Evolutionary conservation across 176 grass and related monocot genomes (phyloP).

Genomic region (Elymus sibiricus): DNA sequence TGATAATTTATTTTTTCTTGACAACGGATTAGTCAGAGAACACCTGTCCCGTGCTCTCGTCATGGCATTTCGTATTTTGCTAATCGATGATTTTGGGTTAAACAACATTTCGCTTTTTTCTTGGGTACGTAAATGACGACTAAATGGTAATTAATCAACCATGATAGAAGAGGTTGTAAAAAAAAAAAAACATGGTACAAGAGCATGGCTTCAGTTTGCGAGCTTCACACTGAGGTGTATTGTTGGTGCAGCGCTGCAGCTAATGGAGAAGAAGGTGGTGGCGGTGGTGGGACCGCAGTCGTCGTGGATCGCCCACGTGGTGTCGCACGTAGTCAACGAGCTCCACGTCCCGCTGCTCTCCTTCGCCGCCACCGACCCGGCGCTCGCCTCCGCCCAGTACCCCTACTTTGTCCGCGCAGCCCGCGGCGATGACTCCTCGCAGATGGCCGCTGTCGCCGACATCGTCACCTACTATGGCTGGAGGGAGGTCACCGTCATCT

Average conservation of each 20-base stretch:
- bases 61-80: background rate
- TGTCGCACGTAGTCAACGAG: constrained; percentile 62
- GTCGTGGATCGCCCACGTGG: constrained; percentile 62
- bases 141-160: background rate
- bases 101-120: no score
- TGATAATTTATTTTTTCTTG: background rate
- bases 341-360: constrained; percentile 75
- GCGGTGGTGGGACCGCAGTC: constrained; percentile 81
- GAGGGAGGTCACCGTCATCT: constrained; percentile 69
- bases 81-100: no score
- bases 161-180: background rate
- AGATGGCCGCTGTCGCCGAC: constrained; percentile 74
- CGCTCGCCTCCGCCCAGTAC: constrained; percentile 65
- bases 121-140: no score
- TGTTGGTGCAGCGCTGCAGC: constrained; percentile 42
- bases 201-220: no score
- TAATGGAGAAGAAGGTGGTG: constrained; percentile 63
- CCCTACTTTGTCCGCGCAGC: constrained; percentile 68
- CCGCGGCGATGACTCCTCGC: constrained; percentile 49
- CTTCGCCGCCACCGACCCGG: constrained; percentile 82
- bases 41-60: background rate
- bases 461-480: constrained; percentile 49
- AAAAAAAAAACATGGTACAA: no score
- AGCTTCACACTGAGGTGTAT: background rate
- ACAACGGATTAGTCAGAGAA: background rate